A percentile compares a stretch with the other conserved stretches of the same genome.
Conservation (phyloP, 169 alveolate genomes). For the Plasmodium ovale region DNA sequence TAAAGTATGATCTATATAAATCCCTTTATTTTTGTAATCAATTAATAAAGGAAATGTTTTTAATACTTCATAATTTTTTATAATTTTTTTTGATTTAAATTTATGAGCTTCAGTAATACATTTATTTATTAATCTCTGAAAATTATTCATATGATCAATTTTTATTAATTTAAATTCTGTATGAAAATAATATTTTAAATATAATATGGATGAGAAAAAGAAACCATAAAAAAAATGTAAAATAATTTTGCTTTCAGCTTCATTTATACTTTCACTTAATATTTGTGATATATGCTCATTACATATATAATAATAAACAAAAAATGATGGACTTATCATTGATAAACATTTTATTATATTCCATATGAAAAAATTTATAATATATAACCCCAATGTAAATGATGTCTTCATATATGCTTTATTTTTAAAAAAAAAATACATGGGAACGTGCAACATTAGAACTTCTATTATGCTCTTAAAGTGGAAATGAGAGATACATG, state of each 20-base stretch:
- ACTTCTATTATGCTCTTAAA: constrained; percentile 39
- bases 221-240: constrained; percentile 59
- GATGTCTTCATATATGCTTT: constrained; percentile 27
- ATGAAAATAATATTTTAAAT: constrained; percentile 43
- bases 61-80: constrained; percentile 36
- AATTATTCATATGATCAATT: constrained; percentile 27
- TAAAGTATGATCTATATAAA: constrained; percentile 23
- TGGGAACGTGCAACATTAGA: constrained; percentile 37
- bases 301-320: constrained; percentile 34
- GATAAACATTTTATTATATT: constrained; percentile 20
- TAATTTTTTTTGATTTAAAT: constrained; percentile 31
- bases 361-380: constrained; percentile 48
- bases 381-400: constrained; percentile 28
- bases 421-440: constrained; percentile 54
- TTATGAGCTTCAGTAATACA: constrained; percentile 16
- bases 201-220: constrained; percentile 40
- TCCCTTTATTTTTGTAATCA: constrained; percentile 35
- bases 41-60: constrained; percentile 41
- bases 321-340: constrained; percentile 32
- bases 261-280: constrained; percentile 38
- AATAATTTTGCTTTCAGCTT: constrained; percentile 22
- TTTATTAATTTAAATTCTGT: constrained; percentile 51
- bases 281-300: constrained; percentile 49
- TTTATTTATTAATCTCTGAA: constrained; percentile 6
- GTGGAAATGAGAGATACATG: constrained; percentile 33